Conservation (phyloP, 305 asterid genomes). For the Fraxinus sp. region DNA sequence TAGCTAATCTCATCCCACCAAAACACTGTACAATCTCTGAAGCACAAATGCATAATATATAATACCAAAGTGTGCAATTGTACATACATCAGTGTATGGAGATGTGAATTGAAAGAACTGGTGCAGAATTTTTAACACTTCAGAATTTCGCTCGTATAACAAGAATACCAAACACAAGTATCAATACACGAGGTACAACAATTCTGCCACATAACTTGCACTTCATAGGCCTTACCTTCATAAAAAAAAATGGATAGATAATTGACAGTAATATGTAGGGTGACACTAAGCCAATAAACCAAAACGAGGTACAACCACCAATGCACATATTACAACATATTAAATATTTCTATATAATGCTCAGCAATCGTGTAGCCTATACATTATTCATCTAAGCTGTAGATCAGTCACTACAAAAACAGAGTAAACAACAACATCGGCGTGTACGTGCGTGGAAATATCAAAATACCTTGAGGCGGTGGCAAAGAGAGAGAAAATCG, state of each 20-base stretch:
- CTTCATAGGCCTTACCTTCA: neutral
- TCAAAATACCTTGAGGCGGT: slow-evolving; percentile 69
- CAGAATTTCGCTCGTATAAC: neutral
- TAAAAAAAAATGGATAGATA: neutral
- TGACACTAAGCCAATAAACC: neutral
- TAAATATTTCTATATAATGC: neutral
- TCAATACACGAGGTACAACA: neutral
- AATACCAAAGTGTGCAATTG: neutral
- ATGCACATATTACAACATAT: neutral
- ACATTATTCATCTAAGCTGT: neutral
- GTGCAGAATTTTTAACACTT: neutral
- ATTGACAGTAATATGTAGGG: neutral
- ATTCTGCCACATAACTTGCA: neutral
- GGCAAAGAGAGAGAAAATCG: slow-evolving; percentile 89
- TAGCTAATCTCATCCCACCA: neutral
- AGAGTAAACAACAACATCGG: neutral
- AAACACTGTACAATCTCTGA: neutral
- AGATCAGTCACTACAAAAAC: neutral
- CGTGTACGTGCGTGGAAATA: neutral
- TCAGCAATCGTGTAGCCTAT: neutral
- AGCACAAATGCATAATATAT: neutral
- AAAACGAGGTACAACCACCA: neutral
- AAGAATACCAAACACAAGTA: neutral
- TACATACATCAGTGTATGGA: neutral
- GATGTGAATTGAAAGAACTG: neutral